phyloP scores from a whole-genome alignment of 139 green algal species.

The Haematococcus sp. region DNA sequence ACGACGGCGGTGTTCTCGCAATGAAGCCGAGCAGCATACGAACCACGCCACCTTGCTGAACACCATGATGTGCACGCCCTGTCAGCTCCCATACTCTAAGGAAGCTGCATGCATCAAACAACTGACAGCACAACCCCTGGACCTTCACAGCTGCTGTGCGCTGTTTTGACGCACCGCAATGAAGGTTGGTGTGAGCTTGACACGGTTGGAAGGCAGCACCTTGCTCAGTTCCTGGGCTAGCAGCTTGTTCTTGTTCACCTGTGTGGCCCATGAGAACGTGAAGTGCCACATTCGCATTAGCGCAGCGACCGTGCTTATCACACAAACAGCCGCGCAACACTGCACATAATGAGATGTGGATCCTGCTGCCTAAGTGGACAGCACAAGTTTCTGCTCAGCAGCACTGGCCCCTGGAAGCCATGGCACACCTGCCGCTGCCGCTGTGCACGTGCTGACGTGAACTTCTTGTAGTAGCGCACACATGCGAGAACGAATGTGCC shows the following conservation, averaged over 20 bases:
- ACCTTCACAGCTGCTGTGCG: too few species aligned
- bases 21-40: neutral
- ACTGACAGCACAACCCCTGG: too few species aligned
- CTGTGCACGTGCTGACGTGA: slow-evolving; percentile 44
- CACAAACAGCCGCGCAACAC: too few species aligned
- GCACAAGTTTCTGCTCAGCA: too few species aligned
- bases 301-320: neutral
- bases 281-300: neutral
- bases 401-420: too few species aligned
- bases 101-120: neutral
- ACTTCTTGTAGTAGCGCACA: slow-evolving; percentile 37
- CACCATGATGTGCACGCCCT: too few species aligned
- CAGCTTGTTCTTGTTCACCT: slow-evolving; percentile 72
- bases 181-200: slow-evolving; percentile 47
- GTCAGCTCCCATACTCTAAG: neutral
- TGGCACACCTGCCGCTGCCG: slow-evolving; percentile 55
- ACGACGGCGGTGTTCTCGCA: neutral
- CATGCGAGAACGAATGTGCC: slow-evolving; percentile 52
- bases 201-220: slow-evolving; percentile 69
- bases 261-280: too few species aligned
- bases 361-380: too few species aligned
- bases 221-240: slow-evolving; percentile 72
- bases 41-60: neutral
- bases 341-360: too few species aligned
- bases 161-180: slow-evolving; percentile 37